phyloP scores from a whole-genome alignment of 2,329 filamentous ascomycete species.

The Monosporascus sp. region DNA sequence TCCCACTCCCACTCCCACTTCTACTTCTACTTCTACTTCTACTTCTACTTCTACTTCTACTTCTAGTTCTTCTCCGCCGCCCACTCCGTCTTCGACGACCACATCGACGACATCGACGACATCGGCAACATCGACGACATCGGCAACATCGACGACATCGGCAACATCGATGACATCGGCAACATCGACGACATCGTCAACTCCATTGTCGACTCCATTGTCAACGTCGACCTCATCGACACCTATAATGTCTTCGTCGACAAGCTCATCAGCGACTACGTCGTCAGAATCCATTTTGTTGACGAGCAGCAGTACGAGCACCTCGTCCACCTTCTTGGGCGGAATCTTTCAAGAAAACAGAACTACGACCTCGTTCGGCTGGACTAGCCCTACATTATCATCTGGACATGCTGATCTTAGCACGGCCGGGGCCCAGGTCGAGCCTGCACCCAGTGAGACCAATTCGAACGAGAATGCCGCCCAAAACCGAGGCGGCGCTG shows the following conservation, averaged over 20 bases:
- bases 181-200: slow-evolving; percentile 7
- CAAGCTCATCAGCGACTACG: slow-evolving; percentile 10
- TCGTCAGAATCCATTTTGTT: slow-evolving; percentile 2
- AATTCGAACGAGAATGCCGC: slow-evolving; percentile 40
- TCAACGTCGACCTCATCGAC: background rate
- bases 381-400: slow-evolving; percentile 13
- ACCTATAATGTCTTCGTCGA: slow-evolving; percentile 2
- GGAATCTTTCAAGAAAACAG: slow-evolving; percentile 53
- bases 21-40: slow-evolving; percentile 10
- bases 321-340: slow-evolving; percentile 27
- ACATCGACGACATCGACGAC: slow-evolving; percentile 20
- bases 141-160: slow-evolving; percentile 6
- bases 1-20: slow-evolving; percentile 16
- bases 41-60: slow-evolving; percentile 19
- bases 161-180: slow-evolving; percentile 2
- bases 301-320: background rate
- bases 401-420: slow-evolving; percentile 22
- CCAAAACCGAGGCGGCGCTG: slow-evolving; percentile 43
- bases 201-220: slow-evolving; percentile 7
- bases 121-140: slow-evolving; percentile 1
- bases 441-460: slow-evolving; percentile 28
- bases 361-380: slow-evolving; percentile 21
- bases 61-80: slow-evolving; percentile 9
- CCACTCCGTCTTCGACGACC: background rate
- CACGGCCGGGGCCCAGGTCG: slow-evolving; percentile 10